A percentile compares a stretch with the other conserved stretches of the same genome.
Conservation (phyloP, 176 grass and related monocot species). For the Eleusine coracana region DNA sequence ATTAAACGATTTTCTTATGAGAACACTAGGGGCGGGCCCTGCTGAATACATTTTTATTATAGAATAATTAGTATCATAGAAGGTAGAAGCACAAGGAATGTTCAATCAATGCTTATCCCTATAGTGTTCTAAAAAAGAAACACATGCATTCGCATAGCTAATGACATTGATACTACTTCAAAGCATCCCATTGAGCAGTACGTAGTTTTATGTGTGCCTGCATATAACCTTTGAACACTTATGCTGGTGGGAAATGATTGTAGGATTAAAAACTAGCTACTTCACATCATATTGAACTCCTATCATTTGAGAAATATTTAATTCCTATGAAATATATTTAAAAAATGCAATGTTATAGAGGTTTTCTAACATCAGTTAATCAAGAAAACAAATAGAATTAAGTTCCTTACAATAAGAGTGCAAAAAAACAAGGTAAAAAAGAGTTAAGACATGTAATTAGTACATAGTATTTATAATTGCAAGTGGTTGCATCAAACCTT, state of each 20-base stretch:
- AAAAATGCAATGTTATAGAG: background rate
- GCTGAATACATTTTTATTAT: background rate
- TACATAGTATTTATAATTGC: background rate
- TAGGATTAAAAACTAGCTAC: conserved; percentile 6
- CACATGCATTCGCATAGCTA: background rate
- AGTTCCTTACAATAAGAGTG: background rate
- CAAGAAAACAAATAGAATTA: conserved; percentile 8
- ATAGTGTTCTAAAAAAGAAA: background rate
- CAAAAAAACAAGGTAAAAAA: conserved; percentile 20
- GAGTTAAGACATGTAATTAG: background rate
- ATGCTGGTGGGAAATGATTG: background rate
- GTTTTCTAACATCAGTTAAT: conserved; percentile 14
- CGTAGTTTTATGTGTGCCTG: background rate
- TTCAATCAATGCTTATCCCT: background rate
- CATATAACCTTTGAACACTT: conserved; percentile 13
- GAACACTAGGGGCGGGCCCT: background rate
- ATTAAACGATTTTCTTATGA: background rate
- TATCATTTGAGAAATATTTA: too few species aligned
- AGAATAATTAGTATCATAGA: background rate
- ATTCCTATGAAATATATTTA: background rate
- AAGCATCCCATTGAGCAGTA: conserved; percentile 2
- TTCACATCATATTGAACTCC: background rate
- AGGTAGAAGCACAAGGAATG: conserved; percentile 1
- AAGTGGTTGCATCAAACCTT: background rate
- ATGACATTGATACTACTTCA: conserved; percentile 5